These are phyloP conservation scores for Citrus sinensis DNA, from an alignment of 345 rosid species.

Conservation along the genomic window DNA sequence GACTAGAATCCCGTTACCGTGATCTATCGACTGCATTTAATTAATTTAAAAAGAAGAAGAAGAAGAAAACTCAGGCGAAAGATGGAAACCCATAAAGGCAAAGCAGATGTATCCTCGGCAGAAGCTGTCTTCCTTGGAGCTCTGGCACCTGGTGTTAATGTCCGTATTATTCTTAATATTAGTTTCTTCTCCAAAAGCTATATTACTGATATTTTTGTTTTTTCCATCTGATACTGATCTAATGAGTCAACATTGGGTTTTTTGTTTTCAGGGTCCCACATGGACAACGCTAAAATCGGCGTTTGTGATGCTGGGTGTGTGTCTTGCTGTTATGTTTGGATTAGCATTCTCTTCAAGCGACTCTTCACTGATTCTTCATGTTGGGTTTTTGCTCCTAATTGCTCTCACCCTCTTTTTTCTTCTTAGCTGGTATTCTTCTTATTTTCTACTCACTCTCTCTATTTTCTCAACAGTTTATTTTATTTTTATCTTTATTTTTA, in stretches of 20 bases:
- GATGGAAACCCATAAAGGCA: constrained; percentile 19
- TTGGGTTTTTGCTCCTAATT: constrained; percentile 64
- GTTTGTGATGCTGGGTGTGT: constrained; percentile 65
- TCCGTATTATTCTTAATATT: constrained; percentile 21
- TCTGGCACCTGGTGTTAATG: constrained; percentile 85
- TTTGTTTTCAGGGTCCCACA: constrained; percentile 64
- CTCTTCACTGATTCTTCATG: constrained; percentile 63
- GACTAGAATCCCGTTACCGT: neutral
- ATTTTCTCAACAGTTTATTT: too few relatives aligned
- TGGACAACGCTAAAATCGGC: constrained; percentile 76
- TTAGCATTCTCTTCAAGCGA: constrained; percentile 80
- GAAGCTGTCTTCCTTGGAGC: constrained; percentile 83
- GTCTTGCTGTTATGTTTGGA: constrained; percentile 71
- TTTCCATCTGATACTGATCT: neutral
- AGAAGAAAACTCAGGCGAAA: neutral
- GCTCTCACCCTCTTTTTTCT: constrained; percentile 72
- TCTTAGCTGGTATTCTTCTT: constrained; percentile 62
- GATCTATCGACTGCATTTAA: neutral
- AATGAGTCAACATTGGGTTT: neutral
- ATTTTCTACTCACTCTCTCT: neutral
- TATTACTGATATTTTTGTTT: neutral
- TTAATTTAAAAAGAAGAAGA: too few relatives aligned
- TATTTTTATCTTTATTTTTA: too few relatives aligned
- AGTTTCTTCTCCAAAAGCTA: too few relatives aligned
- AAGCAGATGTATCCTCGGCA: constrained; percentile 45